These are phyloP conservation scores for Lagenidium giganteum DNA, from an alignment of 352 stramenopile species.

Conservation along the genomic window DNA sequence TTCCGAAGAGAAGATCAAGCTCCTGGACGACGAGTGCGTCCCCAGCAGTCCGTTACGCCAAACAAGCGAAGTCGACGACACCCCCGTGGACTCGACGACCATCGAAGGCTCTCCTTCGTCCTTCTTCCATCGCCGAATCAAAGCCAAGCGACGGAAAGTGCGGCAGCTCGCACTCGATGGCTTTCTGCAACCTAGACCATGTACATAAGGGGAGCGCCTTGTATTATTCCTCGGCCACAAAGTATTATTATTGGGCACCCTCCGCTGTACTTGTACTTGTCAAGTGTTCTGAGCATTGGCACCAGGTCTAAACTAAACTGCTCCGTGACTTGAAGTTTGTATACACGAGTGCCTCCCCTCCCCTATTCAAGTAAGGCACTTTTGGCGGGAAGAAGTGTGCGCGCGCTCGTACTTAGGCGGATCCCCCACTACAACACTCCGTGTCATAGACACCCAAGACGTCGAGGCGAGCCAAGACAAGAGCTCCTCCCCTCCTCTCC, in stretches of 20 bases:
- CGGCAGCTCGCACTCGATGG: slow-evolving; percentile 45
- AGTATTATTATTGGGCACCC: slow-evolving; percentile 1
- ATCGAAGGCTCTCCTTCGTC: not conserved
- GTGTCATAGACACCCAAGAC: slow-evolving; percentile 4
- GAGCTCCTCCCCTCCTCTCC: not conserved
- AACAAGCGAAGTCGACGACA: not conserved
- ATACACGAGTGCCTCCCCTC: slow-evolving; percentile 1
- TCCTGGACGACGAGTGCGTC: slow-evolving; percentile 9
- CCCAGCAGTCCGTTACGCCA: not conserved
- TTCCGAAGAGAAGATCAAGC: slow-evolving; percentile 14
- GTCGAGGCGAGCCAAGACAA: not conserved
- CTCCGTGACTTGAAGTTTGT: slow-evolving; percentile 17
- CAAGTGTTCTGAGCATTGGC: not conserved
- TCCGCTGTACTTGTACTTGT: not conserved
- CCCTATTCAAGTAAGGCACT: not conserved
- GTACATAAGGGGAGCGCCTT: slow-evolving; percentile 1
- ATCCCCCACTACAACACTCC: slow-evolving; percentile 5
- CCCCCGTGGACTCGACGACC: not conserved
- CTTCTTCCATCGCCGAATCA: slow-evolving; percentile 26
- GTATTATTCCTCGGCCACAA: slow-evolving; percentile 1
- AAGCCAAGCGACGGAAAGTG: slow-evolving; percentile 43
- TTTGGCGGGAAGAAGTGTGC: slow-evolving; percentile 24
- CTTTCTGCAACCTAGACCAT: slow-evolving; percentile 28
- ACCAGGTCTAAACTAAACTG: slow-evolving; percentile 1
- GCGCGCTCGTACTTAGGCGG: slow-evolving; percentile 20